These are phyloP conservation scores for Phaffia tasmanica DNA, from an alignment of 768 basidiomycete species.

Conservation along the genomic window DNA sequence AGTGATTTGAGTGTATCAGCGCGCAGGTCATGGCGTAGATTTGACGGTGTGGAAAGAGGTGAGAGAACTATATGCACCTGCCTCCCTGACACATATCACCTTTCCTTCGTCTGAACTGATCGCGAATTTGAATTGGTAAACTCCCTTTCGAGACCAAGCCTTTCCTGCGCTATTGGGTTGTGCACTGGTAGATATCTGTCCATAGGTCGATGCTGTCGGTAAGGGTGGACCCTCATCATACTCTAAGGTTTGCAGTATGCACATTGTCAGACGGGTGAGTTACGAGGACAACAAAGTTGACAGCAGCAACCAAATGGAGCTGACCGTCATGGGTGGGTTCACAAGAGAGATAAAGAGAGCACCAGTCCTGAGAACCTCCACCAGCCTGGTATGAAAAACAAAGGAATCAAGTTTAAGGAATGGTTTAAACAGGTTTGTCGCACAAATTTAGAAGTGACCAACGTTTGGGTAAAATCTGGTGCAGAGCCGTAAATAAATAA, in stretches of 20 bases:
- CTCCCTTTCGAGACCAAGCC: conserved; percentile 5
- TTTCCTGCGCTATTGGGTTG: neutral
- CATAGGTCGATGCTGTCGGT: neutral
- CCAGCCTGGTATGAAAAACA: conserved; percentile 13
- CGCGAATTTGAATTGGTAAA: conserved; percentile 13
- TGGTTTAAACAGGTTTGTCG: neutral
- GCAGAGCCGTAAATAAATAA: neutral
- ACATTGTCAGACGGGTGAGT: too few species aligned
- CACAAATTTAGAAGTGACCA: neutral
- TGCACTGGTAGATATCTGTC: neutral
- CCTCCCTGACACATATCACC: conserved; percentile 16
- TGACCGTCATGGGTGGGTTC: conserved; percentile 3
- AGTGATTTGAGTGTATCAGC: too few species aligned
- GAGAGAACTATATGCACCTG: neutral
- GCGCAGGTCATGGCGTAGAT: too few species aligned
- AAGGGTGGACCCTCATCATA: conserved; percentile 8
- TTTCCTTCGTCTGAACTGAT: conserved; percentile 11
- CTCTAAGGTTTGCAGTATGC: neutral
- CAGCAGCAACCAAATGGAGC: too few species aligned
- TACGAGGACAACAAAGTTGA: too few species aligned
- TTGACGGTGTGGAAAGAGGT: neutral
- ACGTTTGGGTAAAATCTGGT: conserved; percentile 5
- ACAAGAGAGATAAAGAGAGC: conserved; percentile 17
- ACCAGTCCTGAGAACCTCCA: conserved; percentile 13
- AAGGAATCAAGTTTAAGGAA: neutral